A percentile compares a stretch with the other conserved stretches of the same genome.
Conservation (phyloP, 768 basidiomycete species). For the Mycena vitilis region DNA sequence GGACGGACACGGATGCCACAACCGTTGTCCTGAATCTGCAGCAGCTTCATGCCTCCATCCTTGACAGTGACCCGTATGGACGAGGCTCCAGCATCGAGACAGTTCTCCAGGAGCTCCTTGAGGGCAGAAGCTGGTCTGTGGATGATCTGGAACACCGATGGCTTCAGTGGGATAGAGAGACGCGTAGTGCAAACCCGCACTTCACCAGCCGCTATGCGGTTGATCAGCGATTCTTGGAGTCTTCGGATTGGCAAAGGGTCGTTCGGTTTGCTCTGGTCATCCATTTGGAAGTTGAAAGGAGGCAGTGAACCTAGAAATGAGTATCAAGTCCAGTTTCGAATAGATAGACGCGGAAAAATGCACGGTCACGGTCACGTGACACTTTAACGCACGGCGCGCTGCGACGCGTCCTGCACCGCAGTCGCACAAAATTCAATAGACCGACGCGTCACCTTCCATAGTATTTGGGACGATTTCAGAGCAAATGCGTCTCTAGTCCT, state of each 20-base stretch:
- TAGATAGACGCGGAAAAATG: too few species aligned
- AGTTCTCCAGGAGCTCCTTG: constrained; percentile 96
- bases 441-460: too few species aligned
- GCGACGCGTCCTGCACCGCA: constrained; percentile 14
- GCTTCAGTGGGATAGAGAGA: neutral
- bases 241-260: constrained; percentile 78
- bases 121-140: constrained; percentile 93
- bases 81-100: constrained; percentile 92
- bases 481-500: too few species aligned
- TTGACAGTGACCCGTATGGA: constrained; percentile 90
- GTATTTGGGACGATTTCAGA: too few species aligned
- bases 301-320: too few species aligned
- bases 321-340: too few species aligned
- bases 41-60: constrained; percentile 94
- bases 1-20: constrained; percentile 87
- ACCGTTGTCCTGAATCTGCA: constrained; percentile 98
- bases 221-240: constrained; percentile 88
- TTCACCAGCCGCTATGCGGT: constrained; percentile 89
- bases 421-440: neutral
- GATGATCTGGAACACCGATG: constrained; percentile 67
- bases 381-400: neutral
- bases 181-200: constrained; percentile 43
- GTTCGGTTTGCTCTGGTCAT: neutral
- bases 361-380: neutral
- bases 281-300: neutral